These are phyloP conservation scores for Excoecaria cochinchinensis DNA, from an alignment of 345 rosid genomes.

Conservation along the genomic window DNA sequence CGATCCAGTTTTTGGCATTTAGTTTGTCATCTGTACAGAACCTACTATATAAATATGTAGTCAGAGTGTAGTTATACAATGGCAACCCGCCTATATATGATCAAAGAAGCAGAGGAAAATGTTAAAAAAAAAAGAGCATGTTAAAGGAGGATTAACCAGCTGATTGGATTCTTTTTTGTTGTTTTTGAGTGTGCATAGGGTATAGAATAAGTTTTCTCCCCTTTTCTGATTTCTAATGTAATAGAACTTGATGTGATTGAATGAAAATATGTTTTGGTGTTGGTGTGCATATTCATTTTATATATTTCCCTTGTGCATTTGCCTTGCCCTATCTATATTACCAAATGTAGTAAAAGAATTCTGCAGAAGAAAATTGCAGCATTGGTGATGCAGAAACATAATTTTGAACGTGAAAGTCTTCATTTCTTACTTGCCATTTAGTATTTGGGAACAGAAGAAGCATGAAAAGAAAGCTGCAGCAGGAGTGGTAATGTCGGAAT, in stretches of 20 bases:
- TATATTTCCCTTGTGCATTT: conserved; percentile 6
- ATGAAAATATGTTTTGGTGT: conserved; percentile 50
- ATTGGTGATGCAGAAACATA: background rate
- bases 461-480: background rate
- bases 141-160: conserved; percentile 53
- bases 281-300: conserved; percentile 43
- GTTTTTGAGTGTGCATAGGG: conserved; percentile 48
- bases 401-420: conserved; percentile 10
- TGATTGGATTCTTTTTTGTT: conserved; percentile 37
- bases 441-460: background rate
- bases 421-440: background rate
- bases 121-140: conserved; percentile 12
- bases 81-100: conserved; percentile 60
- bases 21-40: conserved; percentile 62
- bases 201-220: conserved; percentile 46
- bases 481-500: background rate
- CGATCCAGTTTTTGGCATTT: conserved; percentile 45
- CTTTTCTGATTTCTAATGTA: conserved; percentile 48
- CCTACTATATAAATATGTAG: conserved; percentile 33
- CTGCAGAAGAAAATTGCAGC: conserved; percentile 19
- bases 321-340: background rate
- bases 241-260: conserved; percentile 37
- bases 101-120: conserved; percentile 17
- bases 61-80: conserved; percentile 59
- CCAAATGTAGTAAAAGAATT: background rate